Conservation (phyloP, 2,329 filamentous ascomycete species). For the Fusarium sp. region DNA sequence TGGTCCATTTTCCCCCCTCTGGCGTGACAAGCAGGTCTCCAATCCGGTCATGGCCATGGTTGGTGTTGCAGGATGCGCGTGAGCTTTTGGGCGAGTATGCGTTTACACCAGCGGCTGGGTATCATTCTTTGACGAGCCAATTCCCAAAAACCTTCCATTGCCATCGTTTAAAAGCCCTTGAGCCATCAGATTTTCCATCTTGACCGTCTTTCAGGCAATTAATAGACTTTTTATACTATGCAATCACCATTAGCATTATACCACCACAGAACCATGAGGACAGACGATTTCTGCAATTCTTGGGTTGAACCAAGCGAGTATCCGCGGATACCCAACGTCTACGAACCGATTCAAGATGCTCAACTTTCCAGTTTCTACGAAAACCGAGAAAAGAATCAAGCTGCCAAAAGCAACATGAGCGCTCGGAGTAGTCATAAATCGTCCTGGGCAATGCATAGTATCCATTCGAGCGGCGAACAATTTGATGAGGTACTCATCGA, state of each 20-base stretch:
- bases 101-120: constrained; percentile 17
- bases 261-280: constrained; percentile 19
- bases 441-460: neutral
- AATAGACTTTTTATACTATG: constrained; percentile 3
- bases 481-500: constrained; percentile 1
- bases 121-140: constrained; percentile 3
- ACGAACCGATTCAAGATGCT: constrained; percentile 33
- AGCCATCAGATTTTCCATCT: neutral
- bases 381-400: constrained; percentile 13
- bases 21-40: constrained; percentile 26
- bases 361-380: constrained; percentile 12
- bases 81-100: constrained; percentile 36
- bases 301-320: constrained; percentile 37
- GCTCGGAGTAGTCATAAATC: constrained; percentile 7
- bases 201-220: neutral
- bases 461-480: neutral
- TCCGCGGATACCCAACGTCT: constrained; percentile 38
- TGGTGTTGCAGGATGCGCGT: constrained; percentile 28
- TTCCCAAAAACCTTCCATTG: neutral
- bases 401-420: neutral
- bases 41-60: constrained; percentile 26
- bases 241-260: constrained; percentile 22
- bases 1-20: constrained; percentile 15
- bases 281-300: constrained; percentile 27
- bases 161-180: constrained; percentile 11